Conservation (phyloP, 2,329 filamentous ascomycete species). For the Curvularia sp. region DNA sequence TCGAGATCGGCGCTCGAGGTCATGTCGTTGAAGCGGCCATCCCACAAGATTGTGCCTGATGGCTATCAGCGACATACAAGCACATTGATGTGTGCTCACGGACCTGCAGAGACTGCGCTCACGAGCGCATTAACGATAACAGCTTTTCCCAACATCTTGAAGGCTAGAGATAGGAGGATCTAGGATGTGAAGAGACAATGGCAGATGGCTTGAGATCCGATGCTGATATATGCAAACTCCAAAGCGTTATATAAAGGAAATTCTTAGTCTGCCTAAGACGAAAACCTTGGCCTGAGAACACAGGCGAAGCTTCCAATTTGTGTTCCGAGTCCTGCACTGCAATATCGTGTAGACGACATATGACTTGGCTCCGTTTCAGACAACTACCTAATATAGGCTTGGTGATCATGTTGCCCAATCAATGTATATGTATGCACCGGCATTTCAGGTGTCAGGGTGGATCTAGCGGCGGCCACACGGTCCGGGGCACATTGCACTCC, state of each 20-base stretch:
- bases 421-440: constrained; percentile 46
- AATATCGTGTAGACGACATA: constrained; percentile 34
- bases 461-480: constrained; percentile 46
- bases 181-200: neutral
- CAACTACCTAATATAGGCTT: constrained; percentile 19
- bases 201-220: neutral
- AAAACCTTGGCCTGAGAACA: constrained; percentile 14
- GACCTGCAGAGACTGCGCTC: constrained; percentile 46
- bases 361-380: constrained; percentile 20
- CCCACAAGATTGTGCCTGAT: constrained; percentile 64
- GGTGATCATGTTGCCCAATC: constrained; percentile 43
- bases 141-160: constrained; percentile 44
- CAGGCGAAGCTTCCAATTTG: constrained; percentile 22
- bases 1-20: constrained; percentile 62
- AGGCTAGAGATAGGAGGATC: neutral
- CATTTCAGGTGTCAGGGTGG: constrained; percentile 28
- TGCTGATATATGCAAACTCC: neutral
- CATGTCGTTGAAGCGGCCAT: constrained; percentile 70
- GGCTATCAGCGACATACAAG: neutral
- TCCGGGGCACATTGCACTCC: constrained; percentile 36
- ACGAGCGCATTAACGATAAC: constrained; percentile 40
- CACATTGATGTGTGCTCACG: neutral
- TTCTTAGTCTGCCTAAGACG: neutral
- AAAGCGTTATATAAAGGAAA: constrained; percentile 32
- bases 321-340: constrained; percentile 22